Base-by-base conservation (phyloP, 345 rosid genomes). In the Adansonia digitata region DNA sequence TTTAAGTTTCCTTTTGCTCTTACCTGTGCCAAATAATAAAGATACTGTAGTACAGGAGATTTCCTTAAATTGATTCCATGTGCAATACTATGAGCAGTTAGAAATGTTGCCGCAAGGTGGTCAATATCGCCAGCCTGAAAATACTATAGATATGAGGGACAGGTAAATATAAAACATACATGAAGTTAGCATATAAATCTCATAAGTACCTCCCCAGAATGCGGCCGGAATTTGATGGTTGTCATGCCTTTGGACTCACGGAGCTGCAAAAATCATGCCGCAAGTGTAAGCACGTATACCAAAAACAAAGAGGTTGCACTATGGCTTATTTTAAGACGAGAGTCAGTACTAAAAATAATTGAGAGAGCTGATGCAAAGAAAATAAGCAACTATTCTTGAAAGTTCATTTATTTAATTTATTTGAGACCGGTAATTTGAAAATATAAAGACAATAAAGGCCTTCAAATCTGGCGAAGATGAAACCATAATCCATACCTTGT, bases 31-130 rank as follows among this genome's bases (percentile, higher is more conserved):
- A 96, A 83, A 81, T 92, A 96, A 87, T 92, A 96, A 65, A 96
- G 91, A 85, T 96, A 93, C 83, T 96, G 99, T 82, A 96, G 99
- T 10, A 96, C 99, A n/a, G 99, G 99, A 81, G 99, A 96, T 82
- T 96, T 96, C 69, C 88, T 89, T 84, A 96, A 82, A 83, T 96
- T 96, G 81, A 92, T 92, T 78, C 99, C 99, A 66, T 96, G 98
- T 2, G 99, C 99, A 34, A 96, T 96, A 82, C 92, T 96, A 81
- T 93, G 97, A 81, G 92, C 74, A 10, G 94, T 93, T 49, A 96
- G 97, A 85, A 96, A 93, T 10, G 99, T 92, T 26, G 99, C 99
- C 75, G 99, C 99, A 74, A 96, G 92, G 82, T 96, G 99, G 88
- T 96, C 99, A 77, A 89, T 89, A 74, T 96, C 99, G 53, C 99